Evolutionary conservation across 306 rosid genomes (phyloP).

Genomic region (Pterocarpus santalinus): DNA sequence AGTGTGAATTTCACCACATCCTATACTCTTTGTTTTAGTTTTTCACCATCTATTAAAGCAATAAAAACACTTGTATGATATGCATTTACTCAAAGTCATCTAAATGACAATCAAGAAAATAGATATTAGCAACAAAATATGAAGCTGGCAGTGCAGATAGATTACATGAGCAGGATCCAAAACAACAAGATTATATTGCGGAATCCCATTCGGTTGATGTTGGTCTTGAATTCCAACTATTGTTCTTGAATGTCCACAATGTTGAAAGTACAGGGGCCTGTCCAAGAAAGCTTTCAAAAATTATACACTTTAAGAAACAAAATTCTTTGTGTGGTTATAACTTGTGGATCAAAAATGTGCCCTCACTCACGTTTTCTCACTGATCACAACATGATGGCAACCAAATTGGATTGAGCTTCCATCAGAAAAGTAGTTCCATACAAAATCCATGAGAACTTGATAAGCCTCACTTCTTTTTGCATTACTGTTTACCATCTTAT

Average conservation of each 20-base stretch:
- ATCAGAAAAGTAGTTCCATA: conserved; percentile 88
- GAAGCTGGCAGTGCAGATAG: conserved; percentile 36
- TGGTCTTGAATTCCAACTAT: conserved; percentile 82
- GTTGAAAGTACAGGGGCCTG: conserved; percentile 92
- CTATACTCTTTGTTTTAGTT: neutral
- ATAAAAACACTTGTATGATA: conserved; percentile 1
- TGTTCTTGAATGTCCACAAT: conserved; percentile 91
- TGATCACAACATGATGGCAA: conserved; percentile 52
- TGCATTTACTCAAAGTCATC: conserved; percentile 22
- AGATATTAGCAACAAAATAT: conserved; percentile 37
- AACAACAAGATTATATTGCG: conserved; percentile 68
- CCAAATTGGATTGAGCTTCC: conserved; percentile 50
- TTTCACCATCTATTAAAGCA: conserved; percentile 13
- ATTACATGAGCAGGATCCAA: conserved; percentile 85
- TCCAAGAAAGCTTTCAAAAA: conserved; percentile 47
- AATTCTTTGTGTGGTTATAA: conserved; percentile 1
- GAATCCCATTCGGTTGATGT: conserved; percentile 51
- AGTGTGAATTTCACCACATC: neutral
- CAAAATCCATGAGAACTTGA: conserved; percentile 81
- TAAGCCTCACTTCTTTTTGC: conserved; percentile 50
- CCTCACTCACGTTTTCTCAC: conserved; percentile 71
- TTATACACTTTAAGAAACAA: conserved; percentile 45
- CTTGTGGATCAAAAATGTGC: neutral
- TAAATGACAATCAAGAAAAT: conserved; percentile 23
- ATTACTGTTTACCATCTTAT: conserved; percentile 41